phyloP scores from a whole-genome alignment of 2,329 filamentous ascomycete genomes.

The Talaromyces sp. region DNA sequence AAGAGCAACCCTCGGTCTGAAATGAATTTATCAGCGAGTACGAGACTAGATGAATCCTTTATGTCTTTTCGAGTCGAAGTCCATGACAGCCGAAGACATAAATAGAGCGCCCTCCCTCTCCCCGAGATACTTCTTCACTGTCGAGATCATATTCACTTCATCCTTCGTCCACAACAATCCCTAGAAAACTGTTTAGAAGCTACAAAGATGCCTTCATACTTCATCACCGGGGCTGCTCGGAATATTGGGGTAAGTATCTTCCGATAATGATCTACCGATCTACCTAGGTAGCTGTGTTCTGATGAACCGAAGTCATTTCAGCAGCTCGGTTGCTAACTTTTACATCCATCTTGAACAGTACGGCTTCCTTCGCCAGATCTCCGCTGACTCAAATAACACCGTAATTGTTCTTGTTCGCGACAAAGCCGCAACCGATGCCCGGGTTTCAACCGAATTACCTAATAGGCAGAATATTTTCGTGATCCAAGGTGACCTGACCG shows the following conservation, averaged over 20 bases:
- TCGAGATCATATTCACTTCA: neutral
- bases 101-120: neutral
- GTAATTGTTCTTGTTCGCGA: slow-evolving; percentile 50
- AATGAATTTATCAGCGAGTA: neutral
- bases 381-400: slow-evolving; percentile 41
- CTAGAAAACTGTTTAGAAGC: neutral
- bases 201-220: slow-evolving; percentile 23
- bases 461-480: slow-evolving; percentile 45
- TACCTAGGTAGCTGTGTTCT: neutral
- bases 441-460: slow-evolving; percentile 40
- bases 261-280: neutral
- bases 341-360: slow-evolving; percentile 30
- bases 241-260: slow-evolving; percentile 22
- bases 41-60: neutral
- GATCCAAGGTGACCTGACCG: slow-evolving; percentile 45
- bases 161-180: neutral
- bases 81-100: neutral
- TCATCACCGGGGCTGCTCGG: slow-evolving; percentile 26
- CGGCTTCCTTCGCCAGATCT: slow-evolving; percentile 48
- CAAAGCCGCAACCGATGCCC: slow-evolving; percentile 44
- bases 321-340: neutral
- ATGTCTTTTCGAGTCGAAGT: neutral
- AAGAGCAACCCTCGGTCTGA: neutral
- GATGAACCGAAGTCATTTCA: neutral
- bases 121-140: neutral